Evolutionary conservation across 2,329 filamentous ascomycete genomes (phyloP).

Genomic region (Alternaria triticimaculans): DNA sequence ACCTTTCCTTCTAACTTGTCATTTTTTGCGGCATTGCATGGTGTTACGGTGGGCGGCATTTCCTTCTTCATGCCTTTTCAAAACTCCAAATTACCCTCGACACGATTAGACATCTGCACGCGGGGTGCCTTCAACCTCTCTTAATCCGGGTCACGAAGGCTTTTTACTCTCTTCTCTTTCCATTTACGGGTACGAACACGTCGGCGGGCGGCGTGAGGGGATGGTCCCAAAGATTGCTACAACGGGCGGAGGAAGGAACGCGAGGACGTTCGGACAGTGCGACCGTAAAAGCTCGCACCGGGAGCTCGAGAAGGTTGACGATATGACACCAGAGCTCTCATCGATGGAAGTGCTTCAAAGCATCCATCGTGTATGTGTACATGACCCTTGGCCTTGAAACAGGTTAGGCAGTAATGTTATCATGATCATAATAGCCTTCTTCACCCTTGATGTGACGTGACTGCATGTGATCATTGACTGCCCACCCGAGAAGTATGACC

Average conservation of each 20-base stretch:
- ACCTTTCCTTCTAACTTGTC: constrained; percentile 25
- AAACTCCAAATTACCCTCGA: constrained; percentile 37
- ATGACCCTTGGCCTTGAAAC: constrained; percentile 20
- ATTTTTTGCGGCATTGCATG: constrained; percentile 50
- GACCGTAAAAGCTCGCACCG: constrained; percentile 39
- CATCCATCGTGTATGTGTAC: constrained; percentile 32
- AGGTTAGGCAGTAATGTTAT: constrained; percentile 40
- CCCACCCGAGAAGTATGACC: constrained; percentile 46
- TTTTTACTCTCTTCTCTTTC: constrained; percentile 28
- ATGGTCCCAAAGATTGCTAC: constrained; percentile 34
- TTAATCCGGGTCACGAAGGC: constrained; percentile 39
- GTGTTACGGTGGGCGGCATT: constrained; percentile 41
- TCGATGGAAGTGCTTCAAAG: constrained; percentile 25
- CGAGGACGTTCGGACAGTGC: constrained; percentile 23
- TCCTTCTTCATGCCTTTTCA: constrained; percentile 26
- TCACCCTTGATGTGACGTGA: not conserved
- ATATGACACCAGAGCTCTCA: constrained; percentile 40
- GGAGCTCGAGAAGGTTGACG: constrained; percentile 37
- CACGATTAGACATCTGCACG: constrained; percentile 43
- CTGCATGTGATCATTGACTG: not conserved
- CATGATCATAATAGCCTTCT: constrained; percentile 26
- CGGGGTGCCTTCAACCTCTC: constrained; percentile 32
- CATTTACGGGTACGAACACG: constrained; percentile 34
- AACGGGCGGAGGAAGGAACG: constrained; percentile 12
- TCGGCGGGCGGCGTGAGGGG: constrained; percentile 22